A percentile compares a stretch with the other conserved stretches of the same genome.
Evolutionary conservation across 139 green algal genomes (phyloP).

Genomic region (Parachlorella kessleri): DNA sequence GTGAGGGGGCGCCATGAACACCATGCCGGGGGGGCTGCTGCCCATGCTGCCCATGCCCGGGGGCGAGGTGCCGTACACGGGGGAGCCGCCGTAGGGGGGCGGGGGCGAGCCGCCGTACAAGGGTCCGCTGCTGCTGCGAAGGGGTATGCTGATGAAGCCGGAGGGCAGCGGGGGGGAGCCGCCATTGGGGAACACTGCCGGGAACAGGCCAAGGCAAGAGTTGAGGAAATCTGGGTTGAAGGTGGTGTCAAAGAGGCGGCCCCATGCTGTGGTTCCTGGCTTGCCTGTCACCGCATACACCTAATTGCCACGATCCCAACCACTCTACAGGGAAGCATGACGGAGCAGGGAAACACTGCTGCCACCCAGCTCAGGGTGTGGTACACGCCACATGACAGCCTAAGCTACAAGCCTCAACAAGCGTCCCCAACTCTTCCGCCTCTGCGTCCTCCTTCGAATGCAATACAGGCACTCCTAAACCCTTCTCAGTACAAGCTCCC

Average conservation of each 20-base stretch:
- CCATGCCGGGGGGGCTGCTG: conserved; percentile 16
- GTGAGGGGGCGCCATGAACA: conserved; percentile 17
- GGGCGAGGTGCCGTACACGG: conserved; percentile 19
- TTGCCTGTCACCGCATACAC: too few relatives aligned
- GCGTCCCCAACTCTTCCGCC: too few relatives aligned
- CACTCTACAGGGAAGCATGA: too few relatives aligned
- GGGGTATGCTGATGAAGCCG: conserved; percentile 36
- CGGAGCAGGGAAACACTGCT: too few relatives aligned
- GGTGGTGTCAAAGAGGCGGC: too few relatives aligned
- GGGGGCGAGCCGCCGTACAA: conserved; percentile 28
- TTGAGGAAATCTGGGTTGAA: too few relatives aligned
- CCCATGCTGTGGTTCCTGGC: too few relatives aligned
- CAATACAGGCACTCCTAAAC: background rate
- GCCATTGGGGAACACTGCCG: conserved; percentile 30
- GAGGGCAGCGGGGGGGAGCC: conserved; percentile 38
- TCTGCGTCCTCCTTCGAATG: background rate
- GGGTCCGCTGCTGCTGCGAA: conserved; percentile 8
- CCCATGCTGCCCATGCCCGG: conserved; percentile 4
- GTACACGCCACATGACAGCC: background rate
- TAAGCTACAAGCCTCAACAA: too few relatives aligned
- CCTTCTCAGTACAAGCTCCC: too few relatives aligned
- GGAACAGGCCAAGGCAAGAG: background rate
- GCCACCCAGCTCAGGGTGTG: background rate
- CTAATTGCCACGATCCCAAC: too few relatives aligned
- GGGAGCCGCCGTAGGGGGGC: conserved; percentile 18